phyloP scores from a whole-genome alignment of 2,329 filamentous ascomycete species.

The Fusarium sp. region DNA sequence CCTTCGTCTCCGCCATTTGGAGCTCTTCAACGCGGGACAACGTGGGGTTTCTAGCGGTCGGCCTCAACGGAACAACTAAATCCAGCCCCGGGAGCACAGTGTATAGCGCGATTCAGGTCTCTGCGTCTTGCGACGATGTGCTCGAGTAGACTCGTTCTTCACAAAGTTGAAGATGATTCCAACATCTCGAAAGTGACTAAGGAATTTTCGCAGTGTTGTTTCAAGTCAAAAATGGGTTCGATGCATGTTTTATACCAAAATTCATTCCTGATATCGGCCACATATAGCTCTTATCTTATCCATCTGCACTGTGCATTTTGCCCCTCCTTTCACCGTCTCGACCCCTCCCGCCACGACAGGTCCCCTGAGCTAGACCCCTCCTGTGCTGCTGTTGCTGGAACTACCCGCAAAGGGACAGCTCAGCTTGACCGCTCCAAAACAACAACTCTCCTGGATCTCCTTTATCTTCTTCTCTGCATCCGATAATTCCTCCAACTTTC shows the following conservation, averaged over 20 bases:
- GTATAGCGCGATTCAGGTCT: constrained; percentile 6
- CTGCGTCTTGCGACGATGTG: not conserved
- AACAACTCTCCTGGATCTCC: constrained; percentile 22
- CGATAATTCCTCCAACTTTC: constrained; percentile 19
- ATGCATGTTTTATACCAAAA: not conserved
- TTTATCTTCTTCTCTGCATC: constrained; percentile 34
- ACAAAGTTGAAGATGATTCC: too few relatives aligned
- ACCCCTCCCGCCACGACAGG: constrained; percentile 35
- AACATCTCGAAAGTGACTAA: not conserved
- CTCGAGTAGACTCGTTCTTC: not conserved
- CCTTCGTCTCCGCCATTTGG: constrained; percentile 26
- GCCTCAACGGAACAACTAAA: constrained; percentile 42
- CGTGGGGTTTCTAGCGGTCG: constrained; percentile 36
- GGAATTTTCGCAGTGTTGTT: not conserved
- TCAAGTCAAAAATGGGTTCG: not conserved
- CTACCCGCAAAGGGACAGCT: constrained; percentile 44
- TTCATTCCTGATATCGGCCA: not conserved
- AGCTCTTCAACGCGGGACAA: constrained; percentile 26
- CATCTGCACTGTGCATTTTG: constrained; percentile 45
- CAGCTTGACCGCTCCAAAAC: constrained; percentile 48
- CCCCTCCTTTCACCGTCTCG: constrained; percentile 46
- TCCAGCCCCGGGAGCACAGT: constrained; percentile 40
- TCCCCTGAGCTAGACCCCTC: constrained; percentile 44
- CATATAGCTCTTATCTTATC: constrained; percentile 43
- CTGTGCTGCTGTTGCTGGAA: constrained; percentile 34